Base-by-base conservation (phyloP, 1,284 basidiomycete genomes). In the Austropuccinia psidii region DNA sequence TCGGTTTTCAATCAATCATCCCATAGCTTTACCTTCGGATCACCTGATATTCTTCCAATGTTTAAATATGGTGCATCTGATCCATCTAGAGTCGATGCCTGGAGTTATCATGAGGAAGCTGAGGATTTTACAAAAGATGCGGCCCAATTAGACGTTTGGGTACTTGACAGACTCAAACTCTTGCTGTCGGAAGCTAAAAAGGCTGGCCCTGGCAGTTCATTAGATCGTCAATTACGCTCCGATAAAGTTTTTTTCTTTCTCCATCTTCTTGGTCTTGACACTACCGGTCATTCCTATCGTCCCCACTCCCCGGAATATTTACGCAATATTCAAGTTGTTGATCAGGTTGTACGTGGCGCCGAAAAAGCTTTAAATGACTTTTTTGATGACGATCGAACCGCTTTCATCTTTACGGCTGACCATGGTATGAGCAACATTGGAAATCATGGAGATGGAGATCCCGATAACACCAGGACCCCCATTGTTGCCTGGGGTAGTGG, bases 111-210 rank as follows among this genome's bases (percentile, higher is more conserved):
- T 68, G 89, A 90, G 77, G 86, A 88, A 29, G 88, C 86, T 47
- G 90, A 92, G 77, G 90, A 92, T 79, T 92, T 91, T 76, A 91
- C 90, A 0, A 90, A 89, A 89, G 91, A 93, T 79, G 91, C 91
- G 0, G 89, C 88, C 1, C 82, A 85, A 39, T 82, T 93, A 43
- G 91, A 93, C 78, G 81, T 86, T 0, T 93, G 91, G 90, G 90
- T 91, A 0, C 80, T 91, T 1, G 85, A 90, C 41, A 85, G 87
- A 35, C 83, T 93, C 15, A 82, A 82, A 43, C 77, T 75, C 1
- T 82, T 93, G 2, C 82, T 92, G 65, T 82, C 80, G 66, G 89
- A 90, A 75, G 87, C 89, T 0, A 86, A 41, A 37, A 9, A 54
- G 45, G 60, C 58, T 19, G 73, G 73, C 24, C 60, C 58, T 27